Evolutionary conservation across 768 basidiomycete genomes (phyloP), one percentile per base, ranked within the genome.

Genomic region (Dendrothele bispora): DNA sequence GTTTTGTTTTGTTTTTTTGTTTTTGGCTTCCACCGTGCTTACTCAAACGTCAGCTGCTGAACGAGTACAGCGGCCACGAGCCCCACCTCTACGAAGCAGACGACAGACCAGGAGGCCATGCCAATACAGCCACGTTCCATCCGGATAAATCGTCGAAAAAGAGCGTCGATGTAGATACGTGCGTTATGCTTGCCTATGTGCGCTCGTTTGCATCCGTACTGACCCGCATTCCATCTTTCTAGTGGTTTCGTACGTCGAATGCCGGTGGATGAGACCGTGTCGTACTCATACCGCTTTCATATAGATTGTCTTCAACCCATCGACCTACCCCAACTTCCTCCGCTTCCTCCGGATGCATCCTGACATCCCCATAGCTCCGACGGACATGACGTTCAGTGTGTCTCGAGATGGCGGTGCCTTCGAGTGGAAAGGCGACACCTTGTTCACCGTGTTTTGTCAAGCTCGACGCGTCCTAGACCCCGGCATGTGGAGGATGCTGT

Each of bases 321-420:
- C 69, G 29, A 88, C 87, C 1, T 90, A 89, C 57, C 89, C 87
- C 18, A 89, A 91, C 62, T 88, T 90, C 59, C 73, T 87, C 40
- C 75, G 79, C 34, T 91, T 91, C 60, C 72, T 90, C 27, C 63
- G 68, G 14, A 61, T 71, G 24, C 69, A 77, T 39, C 66, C 73
- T 5, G 57, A 63, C 12, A 74, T 88, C 32, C 66, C 65, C 4
- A 73, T 82, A 25, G 55, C 80, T 34, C 72, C 76, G 3, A 87
- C 86, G 0, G 79, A 83, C 46, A 91, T 90, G 88, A 84, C 88
- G 0, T 90, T 91, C 64, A 79, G 80, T 54, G 79, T 92, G 30
- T 86, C 88, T 3, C 74, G 87, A 39, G 86, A 90, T 61, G 49
- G 61, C 18, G 89, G 87, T 0, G 62, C 56, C 1, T 88, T 88